These are phyloP conservation scores for Backusella mclennaniae DNA, from an alignment of 192 early-diverging fungal genomes.

Conservation along the genomic window DNA sequence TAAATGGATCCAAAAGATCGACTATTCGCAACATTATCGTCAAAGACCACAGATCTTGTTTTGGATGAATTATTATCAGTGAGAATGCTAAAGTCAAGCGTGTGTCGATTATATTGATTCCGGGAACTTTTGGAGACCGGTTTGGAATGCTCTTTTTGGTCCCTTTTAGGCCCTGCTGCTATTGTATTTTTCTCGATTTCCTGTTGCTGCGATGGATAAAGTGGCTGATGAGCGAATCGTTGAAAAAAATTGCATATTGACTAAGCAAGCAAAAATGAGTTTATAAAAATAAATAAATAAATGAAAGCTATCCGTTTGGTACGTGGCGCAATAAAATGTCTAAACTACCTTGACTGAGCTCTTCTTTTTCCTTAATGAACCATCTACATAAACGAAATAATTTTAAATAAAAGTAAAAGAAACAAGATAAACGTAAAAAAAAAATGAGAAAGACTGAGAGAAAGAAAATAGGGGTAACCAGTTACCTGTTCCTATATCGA, in stretches of 20 bases:
- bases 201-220: background rate
- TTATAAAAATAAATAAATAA: background rate
- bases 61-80: background rate
- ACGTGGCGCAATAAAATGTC: background rate
- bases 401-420: background rate
- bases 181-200: background rate
- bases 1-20: constrained; percentile 7
- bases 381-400: background rate
- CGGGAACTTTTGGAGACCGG: background rate
- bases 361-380: background rate
- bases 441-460: background rate
- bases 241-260: background rate
- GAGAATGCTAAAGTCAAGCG: background rate
- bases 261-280: background rate
- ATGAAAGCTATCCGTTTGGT: background rate
- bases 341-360: constrained; percentile 1
- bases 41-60: background rate
- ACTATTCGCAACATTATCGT: background rate
- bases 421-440: background rate
- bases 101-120: constrained; percentile 2
- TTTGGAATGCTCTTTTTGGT: background rate
- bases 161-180: background rate
- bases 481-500: background rate
- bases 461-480: background rate
- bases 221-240: background rate